Conservation (phyloP, 2,329 filamentous ascomycete species). For the Fusarium protoensiforme region DNA sequence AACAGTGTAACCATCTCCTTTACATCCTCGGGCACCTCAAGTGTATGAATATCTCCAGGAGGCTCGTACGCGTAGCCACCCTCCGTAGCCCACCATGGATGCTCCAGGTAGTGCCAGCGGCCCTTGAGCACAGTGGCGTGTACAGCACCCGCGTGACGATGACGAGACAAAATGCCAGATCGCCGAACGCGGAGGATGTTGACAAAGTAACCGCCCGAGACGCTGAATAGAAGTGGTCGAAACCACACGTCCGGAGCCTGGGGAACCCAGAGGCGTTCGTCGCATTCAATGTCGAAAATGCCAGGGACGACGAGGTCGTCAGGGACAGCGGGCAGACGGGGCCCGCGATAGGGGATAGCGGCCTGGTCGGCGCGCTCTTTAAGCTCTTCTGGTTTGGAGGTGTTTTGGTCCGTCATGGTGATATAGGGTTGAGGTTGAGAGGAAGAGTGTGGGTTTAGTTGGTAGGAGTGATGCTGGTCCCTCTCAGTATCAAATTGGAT, state of each 20-base stretch:
- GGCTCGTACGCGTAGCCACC: conserved; percentile 50
- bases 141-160: conserved; percentile 47
- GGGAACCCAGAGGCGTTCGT: not conserved
- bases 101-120: conserved; percentile 51
- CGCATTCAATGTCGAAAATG: not conserved
- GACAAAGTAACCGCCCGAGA: not conserved
- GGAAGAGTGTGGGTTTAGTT: rapidly evolving
- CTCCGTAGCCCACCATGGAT: conserved; percentile 49
- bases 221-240: not conserved
- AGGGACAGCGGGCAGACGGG: not conserved
- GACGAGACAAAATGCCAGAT: conserved; percentile 47
- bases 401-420: not conserved
- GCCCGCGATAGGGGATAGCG: not conserved
- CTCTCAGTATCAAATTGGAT: not conserved
- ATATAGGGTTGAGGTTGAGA: not conserved
- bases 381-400: not conserved
- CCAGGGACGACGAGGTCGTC: not conserved
- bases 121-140: conserved; percentile 47
- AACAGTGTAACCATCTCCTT: not conserved
- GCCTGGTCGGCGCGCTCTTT: not conserved
- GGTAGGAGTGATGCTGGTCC: not conserved
- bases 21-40: not conserved
- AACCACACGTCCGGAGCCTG: not conserved
- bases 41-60: conserved; percentile 49
- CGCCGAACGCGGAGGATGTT: conserved; percentile 13